Evolutionary conservation across 1,139 yeast species (phyloP), one percentile per base, ranked within the genome.

Genomic region (Lodderomyces orthopsilosis): DNA sequence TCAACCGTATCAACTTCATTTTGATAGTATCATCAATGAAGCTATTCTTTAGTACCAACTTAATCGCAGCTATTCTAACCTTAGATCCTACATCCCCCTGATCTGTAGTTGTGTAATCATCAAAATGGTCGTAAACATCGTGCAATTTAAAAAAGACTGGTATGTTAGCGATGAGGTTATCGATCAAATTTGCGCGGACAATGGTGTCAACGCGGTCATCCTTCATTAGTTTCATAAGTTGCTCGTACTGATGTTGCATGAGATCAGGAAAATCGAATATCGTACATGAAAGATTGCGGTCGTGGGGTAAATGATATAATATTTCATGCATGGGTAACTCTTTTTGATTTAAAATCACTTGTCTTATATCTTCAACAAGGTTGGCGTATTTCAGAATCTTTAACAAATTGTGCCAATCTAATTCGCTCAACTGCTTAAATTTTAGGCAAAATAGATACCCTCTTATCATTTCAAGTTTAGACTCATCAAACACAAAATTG

Each of bases 81-180:
- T 81, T 76, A 32, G 89, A 79, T 2, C 97, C 97, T 12, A 84
- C 87, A 60, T 85, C 93, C 14, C 93, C 93, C 57, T 81, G 85
- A 41, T 77, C 79, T 0, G 89, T 81, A 2, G 74, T 64, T 0
- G 90, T 80, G 53, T 84, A 83, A 51, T 85, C 91, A 50, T 81
- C 80, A 35, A 84, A 59, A 36, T 72, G 65, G 3, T 38, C 46
- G 34, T 47, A 41, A 12, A 52, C 23, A 9, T 35, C 8, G 3
- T 18, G 17, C 18, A 42, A 74, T 66, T 54, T 80, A 83, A 0
- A 87, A 76, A 5, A 8, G 8, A 24, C 6, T 0, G 96, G 94
- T 18, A 45, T 41, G 12, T 49, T 45, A 9, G 23, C 37, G 21
- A 27, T 41, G 19, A 64, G 45, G 23, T 58, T 48, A 7, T 49